Evolutionary conservation across 345 rosid genomes (phyloP), one percentile per base, ranked within the genome.

Genomic region (Murraya paniculata): DNA sequence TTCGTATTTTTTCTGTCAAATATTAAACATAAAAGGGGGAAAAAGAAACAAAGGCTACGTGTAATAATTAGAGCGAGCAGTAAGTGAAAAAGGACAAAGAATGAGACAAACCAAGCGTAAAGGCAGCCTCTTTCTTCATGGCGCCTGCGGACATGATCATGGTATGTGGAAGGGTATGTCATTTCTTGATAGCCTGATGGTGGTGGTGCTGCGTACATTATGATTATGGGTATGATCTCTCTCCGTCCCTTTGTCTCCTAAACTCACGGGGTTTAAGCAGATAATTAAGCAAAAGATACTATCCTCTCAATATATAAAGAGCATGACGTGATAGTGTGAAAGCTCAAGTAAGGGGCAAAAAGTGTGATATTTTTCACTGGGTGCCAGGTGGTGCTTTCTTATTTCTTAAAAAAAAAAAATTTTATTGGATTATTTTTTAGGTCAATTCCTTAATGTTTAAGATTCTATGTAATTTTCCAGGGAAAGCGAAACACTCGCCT

Each of bases 61-160:
- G 25, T n/a, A 18, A 58, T 16, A 25, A 57, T 31, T 58, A 35
- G 21, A 9, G 50, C 50, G 18, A 45, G 50, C 1, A 13, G 50
- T 10, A 28, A 41, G 6, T 5, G 38, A 31, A 64, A 18, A 28
- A 19, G 24, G 5, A 13, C 25, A 25, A 30, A 27, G 50, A 1
- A 45, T 4, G 35, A 28, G 62, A 82, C 82, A 33, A 36, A 85
- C 84, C 84, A 82, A 53, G 85, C 85, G 80, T 86, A 79, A 31
- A 81, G 82, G 73, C 78, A 72, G 68, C 87, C 87, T 33, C 59
- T 86, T 25, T 83, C 80, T 58, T 78, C 79, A 22, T 78, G 81
- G 59, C 83, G 86, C 25, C 79, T 76, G 71, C 58, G 66, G 68
- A 81, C 62, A 60, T 81, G 82, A 67, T 81, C 77, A 57, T n/a